Percentiles rank a stretch among this genome's conserved stretches.
Evolutionary conservation across 2,329 filamentous ascomycete genomes (phyloP).

Genomic region (Xylaria hypoxylon): DNA sequence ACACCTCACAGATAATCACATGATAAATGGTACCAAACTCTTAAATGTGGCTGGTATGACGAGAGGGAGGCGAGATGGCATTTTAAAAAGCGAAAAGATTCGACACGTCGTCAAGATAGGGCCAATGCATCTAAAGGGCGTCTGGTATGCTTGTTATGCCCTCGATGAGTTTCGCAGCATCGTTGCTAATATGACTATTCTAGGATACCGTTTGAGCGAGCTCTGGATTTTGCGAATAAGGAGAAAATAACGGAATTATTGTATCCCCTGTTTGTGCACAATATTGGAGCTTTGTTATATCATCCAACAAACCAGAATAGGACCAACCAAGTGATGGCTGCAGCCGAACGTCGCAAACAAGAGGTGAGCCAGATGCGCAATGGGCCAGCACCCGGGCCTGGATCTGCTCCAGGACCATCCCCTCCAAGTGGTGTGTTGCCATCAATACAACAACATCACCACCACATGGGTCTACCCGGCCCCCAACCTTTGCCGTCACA

Average conservation of each 20-base stretch:
- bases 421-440: conserved; percentile 64
- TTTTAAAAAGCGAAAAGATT: conserved; percentile 96
- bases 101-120: conserved; percentile 98
- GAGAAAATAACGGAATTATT: conserved; percentile 97
- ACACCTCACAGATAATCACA: conserved; percentile 79
- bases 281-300: conserved; percentile 93
- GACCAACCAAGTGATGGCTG: conserved; percentile 88
- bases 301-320: conserved; percentile 89
- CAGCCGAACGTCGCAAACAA: conserved; percentile 80
- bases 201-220: conserved; percentile 97
- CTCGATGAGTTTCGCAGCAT: neutral
- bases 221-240: conserved; percentile 99
- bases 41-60: conserved; percentile 99
- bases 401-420: conserved; percentile 63
- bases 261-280: conserved; percentile 97
- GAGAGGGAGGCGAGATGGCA: conserved; percentile 91
- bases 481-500: conserved; percentile 72
- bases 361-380: conserved; percentile 75
- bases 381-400: conserved; percentile 63
- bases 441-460: conserved; percentile 76
- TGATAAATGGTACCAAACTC: conserved; percentile 98
- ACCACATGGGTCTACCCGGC: conserved; percentile 69
- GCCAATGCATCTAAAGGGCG: conserved; percentile 98
- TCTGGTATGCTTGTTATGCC: conserved; percentile 70
- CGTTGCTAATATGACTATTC: conserved; percentile 30